These are phyloP conservation scores for Solanum ossicruentum DNA, from an alignment of 257 asterid species.

Conservation along the genomic window DNA sequence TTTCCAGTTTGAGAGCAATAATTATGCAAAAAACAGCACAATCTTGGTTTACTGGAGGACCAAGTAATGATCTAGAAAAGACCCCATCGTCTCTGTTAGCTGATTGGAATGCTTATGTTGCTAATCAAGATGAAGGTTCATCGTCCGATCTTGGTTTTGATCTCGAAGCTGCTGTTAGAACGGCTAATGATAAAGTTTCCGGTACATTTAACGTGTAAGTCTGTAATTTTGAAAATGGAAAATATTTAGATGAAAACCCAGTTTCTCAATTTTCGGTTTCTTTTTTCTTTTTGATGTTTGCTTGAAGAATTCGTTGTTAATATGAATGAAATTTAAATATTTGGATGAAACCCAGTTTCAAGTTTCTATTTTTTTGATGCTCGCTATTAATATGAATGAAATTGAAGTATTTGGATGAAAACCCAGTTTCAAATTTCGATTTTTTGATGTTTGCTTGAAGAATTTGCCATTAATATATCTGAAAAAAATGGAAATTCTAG, in stretches of 20 bases:
- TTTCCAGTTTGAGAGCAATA: background rate
- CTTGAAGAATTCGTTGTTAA: background rate
- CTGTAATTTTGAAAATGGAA: background rate
- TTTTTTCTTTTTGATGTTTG: background rate
- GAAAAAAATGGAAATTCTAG: no score
- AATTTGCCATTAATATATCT: background rate
- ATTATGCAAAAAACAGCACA: constrained; percentile 65
- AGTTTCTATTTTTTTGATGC: background rate
- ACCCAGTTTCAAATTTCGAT: background rate
- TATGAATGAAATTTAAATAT: background rate
- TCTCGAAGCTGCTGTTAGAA: constrained; percentile 76
- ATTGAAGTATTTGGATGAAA: background rate
- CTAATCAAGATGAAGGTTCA: constrained; percentile 29
- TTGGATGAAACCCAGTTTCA: background rate
- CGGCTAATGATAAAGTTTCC: constrained; percentile 35
- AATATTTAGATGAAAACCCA: background rate
- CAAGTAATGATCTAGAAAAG: constrained; percentile 43
- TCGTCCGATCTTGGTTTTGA: constrained; percentile 39
- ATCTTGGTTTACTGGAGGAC: constrained; percentile 83
- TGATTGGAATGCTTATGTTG: constrained; percentile 87
- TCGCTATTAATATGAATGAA: background rate
- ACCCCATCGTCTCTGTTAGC: constrained; percentile 60
- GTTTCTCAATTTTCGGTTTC: background rate
- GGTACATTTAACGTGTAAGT: constrained; percentile 75
- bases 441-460: background rate